Base-by-base conservation (phyloP, 768 basidiomycete genomes). In the Dentipellis sp. region DNA sequence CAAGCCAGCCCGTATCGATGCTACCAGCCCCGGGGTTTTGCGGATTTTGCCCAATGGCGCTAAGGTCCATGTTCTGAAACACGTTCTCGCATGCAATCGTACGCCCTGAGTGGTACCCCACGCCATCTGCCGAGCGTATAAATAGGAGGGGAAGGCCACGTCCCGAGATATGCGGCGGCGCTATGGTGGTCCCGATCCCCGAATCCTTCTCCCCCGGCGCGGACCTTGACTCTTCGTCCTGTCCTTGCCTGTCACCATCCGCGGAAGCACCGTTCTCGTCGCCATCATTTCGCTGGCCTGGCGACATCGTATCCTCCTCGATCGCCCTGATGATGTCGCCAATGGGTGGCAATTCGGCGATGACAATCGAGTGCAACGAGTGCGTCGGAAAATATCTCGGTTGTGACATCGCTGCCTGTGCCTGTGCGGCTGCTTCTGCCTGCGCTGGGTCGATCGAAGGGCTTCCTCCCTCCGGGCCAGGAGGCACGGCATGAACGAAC, bases 51-150 rank as follows among this genome's bases (percentile, higher is more conserved):
- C 58, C 68, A 64, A 83, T 76, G 22, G 70, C 74, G 35, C 75
- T 74, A 50, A 90, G 72, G 64, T 87, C 84, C 70, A 90, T 78
- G 14, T 74, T 69, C 63, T 84, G 82, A 69, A 89, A 88, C 16
- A 88, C 79, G 64, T 88, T 88, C 67, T 92, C 90, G 66, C 87
- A 88, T 16, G 88, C 79, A 56, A 93, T 82, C 45, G 86, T 88
- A 59, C 89, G 80, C 38, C 90, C 90, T 19, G 91, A 91, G 67
- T 91, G 88, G 67, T 91, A 93, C 4, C 91, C 91, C 34, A 92
- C 83, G n/a, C 91, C 89, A 63, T 93, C 91, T 42, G 74, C 79
- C 14, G 85, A 75, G 35, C 91, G 82, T 56, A 93, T 91, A 66
- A 93, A 92, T 39, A 93, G 67, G 61, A 93, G 65, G 0, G 91